Base-by-base conservation (phyloP, 2,329 filamentous ascomycete genomes). In the Colletotrichum zoysiae region DNA sequence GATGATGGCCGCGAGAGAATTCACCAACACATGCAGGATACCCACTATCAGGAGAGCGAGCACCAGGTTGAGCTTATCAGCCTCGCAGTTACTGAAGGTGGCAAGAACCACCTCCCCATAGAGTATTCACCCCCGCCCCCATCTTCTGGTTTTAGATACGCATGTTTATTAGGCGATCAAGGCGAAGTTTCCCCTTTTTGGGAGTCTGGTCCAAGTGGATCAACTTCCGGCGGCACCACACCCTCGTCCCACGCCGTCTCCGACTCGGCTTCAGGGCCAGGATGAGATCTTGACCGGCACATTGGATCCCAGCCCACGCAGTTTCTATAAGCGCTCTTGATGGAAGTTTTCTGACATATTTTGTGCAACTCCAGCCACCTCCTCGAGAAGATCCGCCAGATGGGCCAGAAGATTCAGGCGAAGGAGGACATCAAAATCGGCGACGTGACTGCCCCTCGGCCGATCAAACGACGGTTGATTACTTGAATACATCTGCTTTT, bases 81-180 rank as follows among this genome's bases (percentile, higher is more conserved):
- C 59, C 81, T 90, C 40, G 88, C 88, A 35, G 80, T 92, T 61
- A 84, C 87, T 63, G 86, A 91, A 76, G 87, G 89, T 75, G 82
- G 80, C 63, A 84, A 85, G 56, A 87, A 88, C 14, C 85, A 87
- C 71, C 76, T 89, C 65, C 86, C 88, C 33, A 86, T 90, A 65
- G 86, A 87, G 88, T 90, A 88, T 75, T 87, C 78, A 73, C 73
- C 75, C 73, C 81, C 79, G 63, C 78, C 77, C 74, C 81, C 76
- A 67, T 81, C 79, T 74, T 69, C 79, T 26, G 78, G 68, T 80
- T 65, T 76, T 81, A 69, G 72, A 79, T 63, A 75, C 78, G 8
- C 70, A 75, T 69, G 38, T 56, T 20, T 63, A 63, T 69, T 55
- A 53, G 53, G 50, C 53, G 40, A 40, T 40, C 35, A 50, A 60